phyloP scores from a whole-genome alignment of 257 asterid species.

The Nemophila menziesii region DNA sequence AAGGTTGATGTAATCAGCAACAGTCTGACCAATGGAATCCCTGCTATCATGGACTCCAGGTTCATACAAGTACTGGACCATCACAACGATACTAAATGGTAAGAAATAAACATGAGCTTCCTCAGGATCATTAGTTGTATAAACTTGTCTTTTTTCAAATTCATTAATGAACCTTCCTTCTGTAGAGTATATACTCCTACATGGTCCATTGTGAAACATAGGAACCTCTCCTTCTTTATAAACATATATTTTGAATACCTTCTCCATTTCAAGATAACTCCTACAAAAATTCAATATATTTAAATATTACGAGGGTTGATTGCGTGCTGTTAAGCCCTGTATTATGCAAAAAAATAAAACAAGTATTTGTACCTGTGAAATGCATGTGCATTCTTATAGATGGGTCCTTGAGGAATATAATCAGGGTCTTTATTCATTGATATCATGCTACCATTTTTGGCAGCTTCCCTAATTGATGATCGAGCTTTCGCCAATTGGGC shows the following conservation, averaged over 20 bases:
- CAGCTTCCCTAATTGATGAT: constrained; percentile 24
- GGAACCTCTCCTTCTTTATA: constrained; percentile 86
- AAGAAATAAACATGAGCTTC: constrained; percentile 71
- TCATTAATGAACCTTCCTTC: constrained; percentile 80
- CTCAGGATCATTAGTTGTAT: constrained; percentile 45
- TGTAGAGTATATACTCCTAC: constrained; percentile 62
- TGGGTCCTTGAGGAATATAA: constrained; percentile 28
- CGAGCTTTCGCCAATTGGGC: constrained; percentile 20
- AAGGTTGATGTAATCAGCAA: constrained; percentile 50
- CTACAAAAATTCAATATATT: constrained; percentile 18
- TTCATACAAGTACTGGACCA: constrained; percentile 54
- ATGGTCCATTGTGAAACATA: constrained; percentile 70
- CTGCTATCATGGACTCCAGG: constrained; percentile 30
- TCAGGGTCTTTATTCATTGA: constrained; percentile 24
- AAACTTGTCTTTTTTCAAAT: constrained; percentile 45
- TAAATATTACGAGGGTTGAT: background rate
- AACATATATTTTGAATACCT: constrained; percentile 55
- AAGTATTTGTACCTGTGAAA: constrained; percentile 24
- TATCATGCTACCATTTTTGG: constrained; percentile 20
- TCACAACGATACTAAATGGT: constrained; percentile 60
- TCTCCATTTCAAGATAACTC: constrained; percentile 81
- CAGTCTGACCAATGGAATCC: constrained; percentile 34
- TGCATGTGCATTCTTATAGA: constrained; percentile 29
- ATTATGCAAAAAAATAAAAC: background rate
- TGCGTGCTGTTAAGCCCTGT: background rate